These are phyloP conservation scores for Sphaerulina vaccinii DNA, from an alignment of 2,329 filamentous ascomycete genomes.

Conservation along the genomic window DNA sequence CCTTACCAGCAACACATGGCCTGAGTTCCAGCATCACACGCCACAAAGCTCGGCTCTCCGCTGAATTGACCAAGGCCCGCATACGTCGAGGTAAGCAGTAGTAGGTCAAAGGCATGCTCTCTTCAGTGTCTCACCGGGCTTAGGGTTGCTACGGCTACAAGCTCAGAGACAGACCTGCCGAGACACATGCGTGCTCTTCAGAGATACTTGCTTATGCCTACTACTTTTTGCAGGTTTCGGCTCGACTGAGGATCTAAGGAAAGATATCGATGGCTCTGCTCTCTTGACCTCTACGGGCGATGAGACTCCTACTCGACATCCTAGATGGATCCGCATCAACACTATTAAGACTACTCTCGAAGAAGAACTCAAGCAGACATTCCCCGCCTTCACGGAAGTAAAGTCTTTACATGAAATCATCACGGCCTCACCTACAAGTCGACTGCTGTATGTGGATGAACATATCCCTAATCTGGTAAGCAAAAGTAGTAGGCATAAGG, in stretches of 20 bases:
- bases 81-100: constrained; percentile 71
- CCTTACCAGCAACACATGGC: constrained; percentile 75
- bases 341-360: constrained; percentile 69
- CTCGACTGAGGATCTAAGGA: constrained; percentile 65
- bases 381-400: constrained; percentile 62
- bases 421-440: constrained; percentile 38
- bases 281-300: constrained; percentile 32
- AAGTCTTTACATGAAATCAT: constrained; percentile 56
- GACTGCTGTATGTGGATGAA: constrained; percentile 68
- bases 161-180: no score
- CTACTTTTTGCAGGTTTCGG: no score
- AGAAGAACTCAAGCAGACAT: constrained; percentile 71
- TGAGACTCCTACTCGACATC: constrained; percentile 54
- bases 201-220: no score
- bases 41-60: constrained; percentile 76
- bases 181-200: no score
- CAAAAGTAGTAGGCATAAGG: no score
- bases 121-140: no score
- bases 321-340: constrained; percentile 92
- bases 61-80: constrained; percentile 79
- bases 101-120: no score
- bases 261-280: constrained; percentile 49
- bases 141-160: no score
- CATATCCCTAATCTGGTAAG: constrained; percentile 83
- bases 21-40: constrained; percentile 72